Conservation (phyloP, 768 basidiomycete species). For the Collybiopsis confluens region DNA sequence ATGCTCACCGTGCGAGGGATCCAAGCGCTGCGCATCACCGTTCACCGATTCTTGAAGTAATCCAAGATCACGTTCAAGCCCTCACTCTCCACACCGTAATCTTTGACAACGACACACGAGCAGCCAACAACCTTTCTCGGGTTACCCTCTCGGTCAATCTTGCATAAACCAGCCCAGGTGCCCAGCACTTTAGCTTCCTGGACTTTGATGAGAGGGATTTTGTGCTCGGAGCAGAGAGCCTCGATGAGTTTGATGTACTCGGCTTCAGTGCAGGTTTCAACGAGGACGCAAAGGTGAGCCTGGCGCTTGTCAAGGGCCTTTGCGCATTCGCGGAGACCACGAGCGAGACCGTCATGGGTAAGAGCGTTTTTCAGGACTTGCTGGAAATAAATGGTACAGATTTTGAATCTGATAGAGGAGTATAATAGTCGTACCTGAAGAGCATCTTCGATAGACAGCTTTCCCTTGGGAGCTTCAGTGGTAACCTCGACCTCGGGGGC, state of each 20-base stretch:
- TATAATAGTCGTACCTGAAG: constrained; percentile 60
- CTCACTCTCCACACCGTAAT: constrained; percentile 93
- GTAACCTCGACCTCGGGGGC: constrained; percentile 78
- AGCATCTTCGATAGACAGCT: constrained; percentile 93
- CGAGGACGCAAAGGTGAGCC: constrained; percentile 97
- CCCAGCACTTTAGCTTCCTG: constrained; percentile 97
- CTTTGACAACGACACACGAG: constrained; percentile 95
- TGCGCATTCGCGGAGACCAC: constrained; percentile 95
- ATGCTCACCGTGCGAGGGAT: constrained; percentile 14
- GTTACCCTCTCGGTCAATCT: constrained; percentile 99
- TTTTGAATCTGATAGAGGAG: too few relatives aligned
- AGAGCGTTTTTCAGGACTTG: constrained; percentile 99
- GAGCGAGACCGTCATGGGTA: constrained; percentile 96
- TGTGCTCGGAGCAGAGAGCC: constrained; percentile 98
- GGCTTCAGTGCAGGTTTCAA: constrained; percentile 98
- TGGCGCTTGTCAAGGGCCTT: constrained; percentile 99
- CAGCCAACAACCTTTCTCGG: constrained; percentile 93
- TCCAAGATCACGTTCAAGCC: constrained; percentile 91
- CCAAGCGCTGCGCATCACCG: constrained; percentile 22
- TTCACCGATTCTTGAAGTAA: constrained; percentile 94
- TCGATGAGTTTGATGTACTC: constrained; percentile 99
- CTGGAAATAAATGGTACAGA: constrained; percentile 46
- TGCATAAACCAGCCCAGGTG: constrained; percentile 98
- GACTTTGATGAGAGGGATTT: constrained; percentile 99
- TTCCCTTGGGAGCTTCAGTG: constrained; percentile 89